phyloP scores from a whole-genome alignment of 768 basidiomycete genomes.

The Pulveroboletus sp. region DNA sequence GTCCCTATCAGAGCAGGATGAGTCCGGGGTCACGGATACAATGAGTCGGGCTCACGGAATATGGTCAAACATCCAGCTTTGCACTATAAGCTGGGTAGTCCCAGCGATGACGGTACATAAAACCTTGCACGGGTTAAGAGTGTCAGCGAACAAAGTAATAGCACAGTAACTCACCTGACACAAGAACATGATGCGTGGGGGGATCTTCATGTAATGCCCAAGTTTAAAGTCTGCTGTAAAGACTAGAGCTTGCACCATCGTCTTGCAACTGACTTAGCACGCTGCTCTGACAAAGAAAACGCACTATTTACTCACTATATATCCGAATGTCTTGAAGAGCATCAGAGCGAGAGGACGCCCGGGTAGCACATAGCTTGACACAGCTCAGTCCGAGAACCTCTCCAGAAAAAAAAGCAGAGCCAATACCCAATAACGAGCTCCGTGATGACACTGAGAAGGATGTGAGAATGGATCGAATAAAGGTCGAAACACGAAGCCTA shows the following conservation, averaged over 20 bases:
- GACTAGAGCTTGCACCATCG: conserved; percentile 46
- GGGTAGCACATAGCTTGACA: conserved; percentile 55
- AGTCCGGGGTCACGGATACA: background rate
- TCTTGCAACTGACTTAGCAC: conserved; percentile 7
- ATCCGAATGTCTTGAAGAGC: conserved; percentile 84
- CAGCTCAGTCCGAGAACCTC: background rate
- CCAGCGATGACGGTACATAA: conserved; percentile 64
- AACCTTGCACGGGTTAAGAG: conserved; percentile 34
- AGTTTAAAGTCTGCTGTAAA: conserved; percentile 79
- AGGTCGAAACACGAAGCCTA: conserved; percentile 9
- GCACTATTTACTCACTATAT: conserved; percentile 39
- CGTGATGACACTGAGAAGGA: conserved; percentile 52
- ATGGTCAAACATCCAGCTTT: conserved; percentile 63
- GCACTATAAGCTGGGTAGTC: conserved; percentile 71
- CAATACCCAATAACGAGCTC: conserved; percentile 69
- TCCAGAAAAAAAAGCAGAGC: background rate
- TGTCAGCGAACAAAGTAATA: background rate
- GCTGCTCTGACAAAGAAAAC: background rate
- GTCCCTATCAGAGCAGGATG: conserved; percentile 29
- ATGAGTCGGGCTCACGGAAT: conserved; percentile 41
- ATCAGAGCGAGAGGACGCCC: conserved; percentile 78
- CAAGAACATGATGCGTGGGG: conserved; percentile 69
- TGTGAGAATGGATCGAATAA: background rate
- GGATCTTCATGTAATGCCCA: conserved; percentile 60
- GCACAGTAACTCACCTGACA: conserved; percentile 42